Percentiles rank a stretch among this genome's conserved stretches.
These are phyloP conservation scores for Phlebopus sp. DNA, from an alignment of 1,284 basidiomycete species.

Conservation along the genomic window DNA sequence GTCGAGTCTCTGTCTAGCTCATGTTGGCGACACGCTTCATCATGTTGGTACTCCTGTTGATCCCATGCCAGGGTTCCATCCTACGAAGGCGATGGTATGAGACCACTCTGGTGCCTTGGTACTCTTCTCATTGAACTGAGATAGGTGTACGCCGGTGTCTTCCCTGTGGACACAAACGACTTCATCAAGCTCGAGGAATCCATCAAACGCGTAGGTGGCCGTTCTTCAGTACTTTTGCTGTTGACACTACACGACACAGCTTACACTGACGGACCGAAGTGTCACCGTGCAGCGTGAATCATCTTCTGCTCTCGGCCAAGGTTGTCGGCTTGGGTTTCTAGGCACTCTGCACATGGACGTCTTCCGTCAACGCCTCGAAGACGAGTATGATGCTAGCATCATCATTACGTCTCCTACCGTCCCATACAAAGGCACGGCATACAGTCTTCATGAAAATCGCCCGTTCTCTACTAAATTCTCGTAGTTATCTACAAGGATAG, in stretches of 20 bases:
- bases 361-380: conserved; percentile 92
- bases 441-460: not conserved
- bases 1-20: conserved; percentile 49
- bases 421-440: conserved; percentile 75
- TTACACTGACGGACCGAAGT: conserved; percentile 84
- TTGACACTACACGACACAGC: conserved; percentile 38
- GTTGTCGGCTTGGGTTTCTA: conserved; percentile 92
- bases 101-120: conserved; percentile 1
- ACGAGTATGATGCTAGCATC: conserved; percentile 90
- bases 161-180: conserved; percentile 89
- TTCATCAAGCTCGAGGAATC: conserved; percentile 96
- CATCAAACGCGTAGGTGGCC: conserved; percentile 72
- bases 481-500: conserved; percentile 75
- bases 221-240: conserved; percentile 2
- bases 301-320: conserved; percentile 93
- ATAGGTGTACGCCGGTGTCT: conserved; percentile 93
- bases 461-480: conserved; percentile 8
- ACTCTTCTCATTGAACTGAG: conserved; percentile 2
- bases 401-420: conserved; percentile 94
- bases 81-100: conserved; percentile 88
- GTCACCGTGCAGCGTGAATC: conserved; percentile 93
- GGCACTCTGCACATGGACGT: conserved; percentile 98
- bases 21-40: conserved; percentile 93
- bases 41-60: conserved; percentile 74
- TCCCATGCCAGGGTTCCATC: conserved; percentile 89